phyloP scores from a whole-genome alignment of 495 filamentous ascomycete species.

The Cladorrhinum samala region DNA sequence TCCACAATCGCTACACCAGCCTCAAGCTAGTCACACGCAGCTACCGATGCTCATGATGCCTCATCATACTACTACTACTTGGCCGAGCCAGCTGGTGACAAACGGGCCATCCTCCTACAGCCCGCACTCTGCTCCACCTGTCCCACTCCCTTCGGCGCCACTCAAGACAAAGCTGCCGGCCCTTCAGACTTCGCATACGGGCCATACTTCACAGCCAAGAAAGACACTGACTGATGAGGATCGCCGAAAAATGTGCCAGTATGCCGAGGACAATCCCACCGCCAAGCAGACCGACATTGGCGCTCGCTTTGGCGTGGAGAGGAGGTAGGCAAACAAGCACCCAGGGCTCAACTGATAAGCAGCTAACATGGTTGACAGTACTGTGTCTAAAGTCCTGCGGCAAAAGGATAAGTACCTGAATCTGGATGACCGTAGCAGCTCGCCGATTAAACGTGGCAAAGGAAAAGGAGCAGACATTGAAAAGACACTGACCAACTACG shows the following conservation, averaged over 20 bases:
- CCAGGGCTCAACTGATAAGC: not conserved
- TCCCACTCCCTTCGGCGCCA: slow-evolving; percentile 51
- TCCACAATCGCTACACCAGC: slow-evolving; percentile 30
- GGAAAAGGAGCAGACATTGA: slow-evolving; percentile 94
- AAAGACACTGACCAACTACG: slow-evolving; percentile 86
- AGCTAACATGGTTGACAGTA: slow-evolving; percentile 50
- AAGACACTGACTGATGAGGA: slow-evolving; percentile 92
- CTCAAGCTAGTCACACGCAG: slow-evolving; percentile 34
- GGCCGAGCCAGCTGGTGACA: slow-evolving; percentile 62
- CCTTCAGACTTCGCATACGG: too few species aligned
- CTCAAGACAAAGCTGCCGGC: slow-evolving; percentile 43
- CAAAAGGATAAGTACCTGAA: slow-evolving; percentile 96
- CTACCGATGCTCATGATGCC: slow-evolving; percentile 59
- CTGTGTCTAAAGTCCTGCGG: slow-evolving; percentile 94
- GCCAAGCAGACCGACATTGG: slow-evolving; percentile 99
- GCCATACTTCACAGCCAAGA: slow-evolving; percentile 62
- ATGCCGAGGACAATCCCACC: slow-evolving; percentile 86
- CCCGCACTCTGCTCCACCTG: slow-evolving; percentile 44
- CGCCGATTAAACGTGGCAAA: slow-evolving; percentile 83
- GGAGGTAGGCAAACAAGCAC: slow-evolving; percentile 62
- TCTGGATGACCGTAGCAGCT: slow-evolving; percentile 77
- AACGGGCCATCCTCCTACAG: slow-evolving; percentile 40
- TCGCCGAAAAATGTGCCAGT: slow-evolving; percentile 88
- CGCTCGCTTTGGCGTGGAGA: slow-evolving; percentile 91
- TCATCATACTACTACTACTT: slow-evolving; percentile 52